Evolutionary conservation across 2,329 filamentous ascomycete genomes (phyloP).

Genomic region (Hymenoscyphus salicellus): DNA sequence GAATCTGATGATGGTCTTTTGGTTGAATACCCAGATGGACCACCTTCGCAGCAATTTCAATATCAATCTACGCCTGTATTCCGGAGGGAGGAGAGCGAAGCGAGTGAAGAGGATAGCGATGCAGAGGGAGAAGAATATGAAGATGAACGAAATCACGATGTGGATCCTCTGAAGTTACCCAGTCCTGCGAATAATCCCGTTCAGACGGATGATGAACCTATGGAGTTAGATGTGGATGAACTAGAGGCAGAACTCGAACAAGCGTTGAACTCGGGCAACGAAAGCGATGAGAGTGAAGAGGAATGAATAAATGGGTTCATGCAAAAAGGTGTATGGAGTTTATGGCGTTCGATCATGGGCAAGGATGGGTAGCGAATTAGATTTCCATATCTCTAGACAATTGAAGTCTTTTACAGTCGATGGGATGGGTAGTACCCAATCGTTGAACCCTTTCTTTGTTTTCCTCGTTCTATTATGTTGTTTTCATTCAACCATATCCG

Average conservation of each 20-base stretch:
- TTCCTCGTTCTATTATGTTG: neutral
- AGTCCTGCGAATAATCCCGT: constrained; percentile 47
- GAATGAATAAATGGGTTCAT: constrained; percentile 25
- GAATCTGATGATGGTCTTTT: constrained; percentile 57
- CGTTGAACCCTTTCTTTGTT: neutral
- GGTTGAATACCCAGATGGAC: constrained; percentile 58
- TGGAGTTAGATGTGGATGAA: constrained; percentile 36
- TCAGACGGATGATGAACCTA: constrained; percentile 31
- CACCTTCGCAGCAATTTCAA: constrained; percentile 34
- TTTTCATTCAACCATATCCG: neutral
- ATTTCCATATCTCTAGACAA: neutral
- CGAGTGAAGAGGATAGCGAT: constrained; percentile 47
- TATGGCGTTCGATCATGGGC: neutral
- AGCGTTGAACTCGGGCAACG: constrained; percentile 27
- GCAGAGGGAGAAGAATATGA: constrained; percentile 47
- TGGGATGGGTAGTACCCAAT: neutral
- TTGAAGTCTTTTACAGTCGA: neutral
- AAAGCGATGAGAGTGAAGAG: constrained; percentile 38
- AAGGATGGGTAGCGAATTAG: neutral
- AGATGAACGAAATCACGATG: constrained; percentile 34
- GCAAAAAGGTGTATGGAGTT: neutral
- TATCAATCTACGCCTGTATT: constrained; percentile 30
- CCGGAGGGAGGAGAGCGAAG: constrained; percentile 33
- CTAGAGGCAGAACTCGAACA: constrained; percentile 36
- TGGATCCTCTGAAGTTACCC: constrained; percentile 49